Evolutionary conservation across 2,329 filamentous ascomycete genomes (phyloP).

Genomic region (Trichophyton simii): DNA sequence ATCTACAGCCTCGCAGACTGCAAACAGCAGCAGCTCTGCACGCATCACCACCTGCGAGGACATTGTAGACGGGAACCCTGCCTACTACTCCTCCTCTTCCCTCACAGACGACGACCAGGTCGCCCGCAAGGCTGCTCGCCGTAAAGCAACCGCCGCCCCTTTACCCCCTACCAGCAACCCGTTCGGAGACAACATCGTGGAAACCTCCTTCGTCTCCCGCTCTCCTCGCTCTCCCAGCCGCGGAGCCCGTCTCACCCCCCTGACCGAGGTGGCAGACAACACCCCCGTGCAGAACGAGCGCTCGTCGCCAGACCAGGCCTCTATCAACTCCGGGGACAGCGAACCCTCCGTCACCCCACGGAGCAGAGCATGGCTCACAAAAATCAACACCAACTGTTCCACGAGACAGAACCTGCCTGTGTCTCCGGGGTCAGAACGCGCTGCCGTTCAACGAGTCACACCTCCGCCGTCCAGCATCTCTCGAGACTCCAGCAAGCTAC

Average conservation of each 20-base stretch:
- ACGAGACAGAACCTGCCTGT: constrained; percentile 16
- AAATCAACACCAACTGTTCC: constrained; percentile 16
- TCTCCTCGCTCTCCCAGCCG: constrained; percentile 4
- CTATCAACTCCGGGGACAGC: constrained; percentile 3
- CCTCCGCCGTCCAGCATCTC: constrained; percentile 20
- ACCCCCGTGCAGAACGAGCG: not conserved
- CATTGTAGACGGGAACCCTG: not conserved
- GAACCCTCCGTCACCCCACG: constrained; percentile 5
- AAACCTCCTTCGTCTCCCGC: constrained; percentile 13
- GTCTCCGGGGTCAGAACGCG: constrained; percentile 24
- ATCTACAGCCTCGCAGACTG: not conserved
- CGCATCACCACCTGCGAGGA: not conserved
- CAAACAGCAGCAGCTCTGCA: not conserved
- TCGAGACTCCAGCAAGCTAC: constrained; percentile 20
- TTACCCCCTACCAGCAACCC: not conserved
- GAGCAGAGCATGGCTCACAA: constrained; percentile 1
- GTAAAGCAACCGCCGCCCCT: not conserved
- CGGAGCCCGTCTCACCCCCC: constrained; percentile 9
- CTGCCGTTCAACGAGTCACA: constrained; percentile 30
- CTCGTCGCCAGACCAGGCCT: not conserved
- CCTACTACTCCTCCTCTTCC: not conserved
- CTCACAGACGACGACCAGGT: not conserved
- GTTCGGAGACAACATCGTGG: constrained; percentile 9
- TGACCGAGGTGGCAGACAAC: constrained; percentile 9
- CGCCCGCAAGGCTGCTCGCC: not conserved